Percentiles rank a stretch among this genome's conserved stretches.
phyloP scores from a whole-genome alignment of 257 asterid genomes.

The Linderniella brevidens region DNA sequence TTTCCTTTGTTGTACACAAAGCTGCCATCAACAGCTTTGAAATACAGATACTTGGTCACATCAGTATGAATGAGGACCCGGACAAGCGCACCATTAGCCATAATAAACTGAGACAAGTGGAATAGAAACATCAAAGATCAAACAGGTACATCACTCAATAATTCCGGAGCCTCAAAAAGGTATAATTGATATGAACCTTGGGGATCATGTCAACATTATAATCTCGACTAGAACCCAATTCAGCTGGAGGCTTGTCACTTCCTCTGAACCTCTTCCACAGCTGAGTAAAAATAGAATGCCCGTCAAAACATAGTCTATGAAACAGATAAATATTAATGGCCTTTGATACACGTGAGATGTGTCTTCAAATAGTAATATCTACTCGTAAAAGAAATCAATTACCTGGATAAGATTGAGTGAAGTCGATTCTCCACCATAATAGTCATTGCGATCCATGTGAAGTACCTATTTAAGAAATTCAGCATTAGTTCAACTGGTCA shows the following conservation, averaged over 20 bases:
- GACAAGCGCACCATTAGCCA: slow-evolving; percentile 95
- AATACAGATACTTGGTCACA: slow-evolving; percentile 77
- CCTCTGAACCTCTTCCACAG: slow-evolving; percentile 88
- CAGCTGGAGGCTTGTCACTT: slow-evolving; percentile 72
- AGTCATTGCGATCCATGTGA: slow-evolving; percentile 60
- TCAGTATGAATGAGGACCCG: slow-evolving; percentile 89
- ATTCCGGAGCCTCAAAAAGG: neutral
- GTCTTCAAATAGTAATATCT: neutral
- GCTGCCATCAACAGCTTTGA: slow-evolving; percentile 98
- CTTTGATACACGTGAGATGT: too few relatives aligned
- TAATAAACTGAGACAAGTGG: slow-evolving; percentile 44
- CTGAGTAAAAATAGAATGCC: slow-evolving; percentile 15
- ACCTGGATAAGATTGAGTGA: slow-evolving; percentile 59
- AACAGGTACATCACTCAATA: neutral
- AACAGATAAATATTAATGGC: too few relatives aligned
- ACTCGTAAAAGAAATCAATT: neutral
- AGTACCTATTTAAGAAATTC: slow-evolving; percentile 24
- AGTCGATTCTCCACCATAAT: slow-evolving; percentile 56
- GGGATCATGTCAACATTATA: slow-evolving; percentile 96
- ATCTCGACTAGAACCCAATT: slow-evolving; percentile 84
- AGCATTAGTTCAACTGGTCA: neutral
- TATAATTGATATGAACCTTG: slow-evolving; percentile 33
- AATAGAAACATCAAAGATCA: too few relatives aligned
- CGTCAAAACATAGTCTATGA: slow-evolving; percentile 1
- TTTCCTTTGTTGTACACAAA: slow-evolving; percentile 77